Evolutionary conservation across 73 alveolate species (phyloP), one percentile per base, ranked within the genome.

Genomic region (Urostyla sp.): DNA sequence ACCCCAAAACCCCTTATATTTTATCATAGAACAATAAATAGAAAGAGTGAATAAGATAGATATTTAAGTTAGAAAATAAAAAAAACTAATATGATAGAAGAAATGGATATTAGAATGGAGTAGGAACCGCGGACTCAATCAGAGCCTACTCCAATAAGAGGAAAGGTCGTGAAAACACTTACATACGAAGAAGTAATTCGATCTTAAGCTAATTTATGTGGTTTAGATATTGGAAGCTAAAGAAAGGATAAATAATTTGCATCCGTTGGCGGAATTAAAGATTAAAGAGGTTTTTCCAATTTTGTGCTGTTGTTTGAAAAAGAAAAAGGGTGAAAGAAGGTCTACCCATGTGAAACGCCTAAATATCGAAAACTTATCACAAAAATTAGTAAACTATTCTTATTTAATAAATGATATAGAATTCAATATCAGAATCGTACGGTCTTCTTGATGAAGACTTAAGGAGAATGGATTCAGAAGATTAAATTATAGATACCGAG

Each of bases 181-280:
- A 40, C 52, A 10, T 16, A 40, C 15, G 52, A 40, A 40, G 52
- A 40, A 40, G 52, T 40, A 40, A 10, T 16, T 10, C 10, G 10
- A 11, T 16, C 10, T 16, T 40, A 10, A 10, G 20, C 15, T 40
- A 11, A 16, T 11, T 16, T 40, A 40, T 40, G 10, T 40, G 16
- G 20, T 40, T 16, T 16, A 69, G 83, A 48, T 69, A 20, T 67
- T 46, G 40, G 83, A 69, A 31, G 83, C 83, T 13, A 26, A 48
- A n/a, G 30, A n/a, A 34, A 45, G 83, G 34, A 69, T 69, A 8
- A 69, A 59, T n/a, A 45, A 46, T 21, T 21, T 69, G 5, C 83
- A 69, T 32, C 83, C 83, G 20, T 34, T 69, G 32, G 15, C 67
- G 7, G 38, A 1, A 2, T 2, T 63, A 40, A 38, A 57, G 16